Base-by-base conservation (phyloP, 164 flowering plant genomes). In the Aristolochia fimbriata region DNA sequence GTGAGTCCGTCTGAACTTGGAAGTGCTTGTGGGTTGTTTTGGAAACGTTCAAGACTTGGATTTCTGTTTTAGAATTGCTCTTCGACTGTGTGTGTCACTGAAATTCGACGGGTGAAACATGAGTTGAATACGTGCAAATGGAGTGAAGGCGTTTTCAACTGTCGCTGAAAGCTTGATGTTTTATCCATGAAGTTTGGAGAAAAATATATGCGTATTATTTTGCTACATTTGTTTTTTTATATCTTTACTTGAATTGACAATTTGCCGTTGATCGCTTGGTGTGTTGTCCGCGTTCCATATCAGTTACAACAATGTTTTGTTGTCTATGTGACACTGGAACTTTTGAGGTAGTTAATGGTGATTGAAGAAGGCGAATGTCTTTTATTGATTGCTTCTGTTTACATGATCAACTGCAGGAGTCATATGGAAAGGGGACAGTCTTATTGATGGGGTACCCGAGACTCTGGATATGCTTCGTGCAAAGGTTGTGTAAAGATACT, bases 371-470 rank as follows among this genome's bases (percentile, higher is more conserved):
- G 7, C 9, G 43, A 37, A 37, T 6, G 12, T 3, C 43, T 37
- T 7, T 37, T 37, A 37, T 37, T 37, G 46, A 22, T 55, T 41
- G 27, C 45, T 21, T 49, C 46, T 58, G 55, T 31, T 50, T 20
- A 21, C 22, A 23, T 58, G 9, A 49, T 22, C 5, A 62, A 51
- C 65, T 63, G 46, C 80, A 94, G 99, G 99, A 54, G 99, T 91
- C 58, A 91, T 94, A 66, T 91, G 99, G 99, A 94, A 94, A 77
- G 99, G 97, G 23, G 99, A 94, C 63, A 86, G 77, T 49, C 68
- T 94, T 68, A 91, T 94, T 49, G 95, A 81, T 61, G 97, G 99
- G 47, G 97, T 94, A 31, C 95, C 96, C 16, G 86, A 83, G 74
- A 91, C 99, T 43, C 84, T 93, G 64, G 97, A 91, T 66, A 72